A percentile compares a stretch with the other conserved stretches of the same genome.
phyloP scores from a whole-genome alignment of 23 red algal species.

The Gracilaria domingensis region DNA sequence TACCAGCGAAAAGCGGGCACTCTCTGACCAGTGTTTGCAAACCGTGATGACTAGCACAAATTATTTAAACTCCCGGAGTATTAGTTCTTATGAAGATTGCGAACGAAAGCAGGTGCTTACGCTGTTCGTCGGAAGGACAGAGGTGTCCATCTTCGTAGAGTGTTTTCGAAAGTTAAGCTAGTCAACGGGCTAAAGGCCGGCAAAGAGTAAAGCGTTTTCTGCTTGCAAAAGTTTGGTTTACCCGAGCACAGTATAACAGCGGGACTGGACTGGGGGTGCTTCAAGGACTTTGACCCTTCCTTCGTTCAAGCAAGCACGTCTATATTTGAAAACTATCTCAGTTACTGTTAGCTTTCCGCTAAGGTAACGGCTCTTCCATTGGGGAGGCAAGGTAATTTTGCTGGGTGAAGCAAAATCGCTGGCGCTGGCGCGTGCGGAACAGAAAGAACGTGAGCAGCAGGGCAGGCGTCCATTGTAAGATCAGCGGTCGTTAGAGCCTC shows the following conservation, averaged over 20 bases:
- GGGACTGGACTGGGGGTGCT: neutral
- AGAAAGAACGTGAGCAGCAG: neutral
- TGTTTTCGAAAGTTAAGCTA: conserved; percentile 16
- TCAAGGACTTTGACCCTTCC: neutral
- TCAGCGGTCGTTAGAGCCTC: conserved; percentile 8
- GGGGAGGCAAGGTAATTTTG: conserved; percentile 97
- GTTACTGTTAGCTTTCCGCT: conserved; percentile 93
- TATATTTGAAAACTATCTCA: conserved; percentile 46
- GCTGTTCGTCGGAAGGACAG: conserved; percentile 96
- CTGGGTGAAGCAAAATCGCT: conserved; percentile 74
- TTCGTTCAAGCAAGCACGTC: neutral
- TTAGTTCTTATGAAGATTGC: conserved; percentile 74
- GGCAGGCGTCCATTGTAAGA: neutral
- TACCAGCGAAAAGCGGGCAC: conserved; percentile 79
- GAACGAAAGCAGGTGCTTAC: conserved; percentile 83
- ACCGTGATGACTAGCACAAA: no score
- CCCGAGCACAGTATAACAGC: neutral
- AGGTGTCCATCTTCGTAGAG: conserved; percentile 85
- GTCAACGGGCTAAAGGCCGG: neutral
- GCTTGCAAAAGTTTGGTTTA: conserved; percentile 1
- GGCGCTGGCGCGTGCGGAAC: neutral
- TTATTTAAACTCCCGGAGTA: conserved; percentile 99
- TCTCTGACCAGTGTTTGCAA: conserved; percentile 90
- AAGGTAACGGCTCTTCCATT: conserved; percentile 94
- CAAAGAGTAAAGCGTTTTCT: conserved; percentile 7